Percentiles rank a stretch among this genome's conserved stretches.
phyloP scores from a whole-genome alignment of 108 stramenopile species.

The Conticribra guillardii region DNA sequence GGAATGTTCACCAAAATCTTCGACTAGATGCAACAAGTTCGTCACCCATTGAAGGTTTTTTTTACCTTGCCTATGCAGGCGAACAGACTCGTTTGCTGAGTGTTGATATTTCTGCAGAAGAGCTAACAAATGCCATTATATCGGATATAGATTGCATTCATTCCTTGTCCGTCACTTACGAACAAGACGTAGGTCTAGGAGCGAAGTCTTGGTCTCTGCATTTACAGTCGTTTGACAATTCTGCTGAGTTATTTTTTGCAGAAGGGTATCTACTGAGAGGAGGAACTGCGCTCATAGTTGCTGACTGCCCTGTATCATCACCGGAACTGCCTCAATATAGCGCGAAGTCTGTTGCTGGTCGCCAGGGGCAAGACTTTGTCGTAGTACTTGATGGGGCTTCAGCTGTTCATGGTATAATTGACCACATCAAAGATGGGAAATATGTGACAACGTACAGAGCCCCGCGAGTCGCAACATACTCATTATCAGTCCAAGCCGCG shows the following conservation, averaged over 20 bases:
- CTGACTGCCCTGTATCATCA: constrained; percentile 36
- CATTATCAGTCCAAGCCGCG: constrained; percentile 52
- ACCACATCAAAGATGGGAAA: constrained; percentile 45
- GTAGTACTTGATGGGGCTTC: constrained; percentile 49
- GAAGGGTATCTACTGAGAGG: constrained; percentile 48
- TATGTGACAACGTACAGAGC: constrained; percentile 60
- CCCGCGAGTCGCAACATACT: constrained; percentile 67
- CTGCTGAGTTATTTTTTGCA: constrained; percentile 31
- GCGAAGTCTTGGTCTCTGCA: constrained; percentile 14
- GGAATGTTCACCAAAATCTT: constrained; percentile 54
- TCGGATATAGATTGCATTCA: constrained; percentile 45
- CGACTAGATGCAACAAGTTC: constrained; percentile 4
- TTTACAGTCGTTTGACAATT: constrained; percentile 21
- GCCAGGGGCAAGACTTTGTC: constrained; percentile 58
- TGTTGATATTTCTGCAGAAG: constrained; percentile 40
- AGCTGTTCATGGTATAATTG: constrained; percentile 21
- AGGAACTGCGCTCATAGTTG: constrained; percentile 21
- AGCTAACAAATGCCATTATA: constrained; percentile 47
- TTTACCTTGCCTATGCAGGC: constrained; percentile 53
- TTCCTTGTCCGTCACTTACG: constrained; percentile 34
- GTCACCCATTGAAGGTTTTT: constrained; percentile 48
- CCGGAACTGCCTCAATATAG: not conserved
- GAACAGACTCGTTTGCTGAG: constrained; percentile 49
- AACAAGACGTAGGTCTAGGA: constrained; percentile 6
- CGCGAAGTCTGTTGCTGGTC: constrained; percentile 52